phyloP scores from a whole-genome alignment of 2,329 filamentous ascomycete species.

The Hymenoscyphus scutula region DNA sequence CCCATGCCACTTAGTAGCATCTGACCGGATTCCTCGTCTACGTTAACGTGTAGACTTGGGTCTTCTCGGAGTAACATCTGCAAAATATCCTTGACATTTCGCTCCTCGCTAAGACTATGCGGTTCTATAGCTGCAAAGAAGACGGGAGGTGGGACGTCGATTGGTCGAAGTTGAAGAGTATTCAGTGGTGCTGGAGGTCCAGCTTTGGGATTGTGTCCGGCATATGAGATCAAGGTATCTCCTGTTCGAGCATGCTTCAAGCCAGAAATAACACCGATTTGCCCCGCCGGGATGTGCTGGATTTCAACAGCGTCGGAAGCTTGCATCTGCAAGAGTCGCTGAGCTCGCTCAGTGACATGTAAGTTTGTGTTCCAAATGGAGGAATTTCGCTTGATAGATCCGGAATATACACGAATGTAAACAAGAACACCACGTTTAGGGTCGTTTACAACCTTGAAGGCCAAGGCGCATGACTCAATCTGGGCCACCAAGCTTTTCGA shows the following conservation, averaged over 20 bases:
- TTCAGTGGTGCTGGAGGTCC: conserved; percentile 67
- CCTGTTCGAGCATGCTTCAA: conserved; percentile 90
- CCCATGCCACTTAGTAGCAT: conserved; percentile 96
- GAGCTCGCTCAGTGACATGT: conserved; percentile 72
- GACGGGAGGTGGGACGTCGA: conserved; percentile 86
- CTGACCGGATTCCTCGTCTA: conserved; percentile 87
- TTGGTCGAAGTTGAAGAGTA: conserved; percentile 79
- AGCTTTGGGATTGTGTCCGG: conserved; percentile 56
- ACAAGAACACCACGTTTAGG: conserved; percentile 81
- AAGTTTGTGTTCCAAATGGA: conserved; percentile 86
- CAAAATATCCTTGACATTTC: conserved; percentile 73
- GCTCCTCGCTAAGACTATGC: conserved; percentile 73
- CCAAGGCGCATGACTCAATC: conserved; percentile 66
- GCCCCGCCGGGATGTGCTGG: conserved; percentile 73
- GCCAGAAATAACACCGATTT: conserved; percentile 91
- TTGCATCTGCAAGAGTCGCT: conserved; percentile 84
- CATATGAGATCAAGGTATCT: conserved; percentile 81
- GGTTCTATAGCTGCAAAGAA: conserved; percentile 95
- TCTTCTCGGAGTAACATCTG: conserved; percentile 83
- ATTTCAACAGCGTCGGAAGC: conserved; percentile 85
- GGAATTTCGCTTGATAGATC: conserved; percentile 70
- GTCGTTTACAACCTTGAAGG: conserved; percentile 94
- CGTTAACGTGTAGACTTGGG: conserved; percentile 79
- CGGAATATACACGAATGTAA: conserved; percentile 90
- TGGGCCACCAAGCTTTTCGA: conserved; percentile 41